These are phyloP conservation scores for Phytophthora idaei DNA, from an alignment of 352 stramenopile genomes.

Conservation along the genomic window DNA sequence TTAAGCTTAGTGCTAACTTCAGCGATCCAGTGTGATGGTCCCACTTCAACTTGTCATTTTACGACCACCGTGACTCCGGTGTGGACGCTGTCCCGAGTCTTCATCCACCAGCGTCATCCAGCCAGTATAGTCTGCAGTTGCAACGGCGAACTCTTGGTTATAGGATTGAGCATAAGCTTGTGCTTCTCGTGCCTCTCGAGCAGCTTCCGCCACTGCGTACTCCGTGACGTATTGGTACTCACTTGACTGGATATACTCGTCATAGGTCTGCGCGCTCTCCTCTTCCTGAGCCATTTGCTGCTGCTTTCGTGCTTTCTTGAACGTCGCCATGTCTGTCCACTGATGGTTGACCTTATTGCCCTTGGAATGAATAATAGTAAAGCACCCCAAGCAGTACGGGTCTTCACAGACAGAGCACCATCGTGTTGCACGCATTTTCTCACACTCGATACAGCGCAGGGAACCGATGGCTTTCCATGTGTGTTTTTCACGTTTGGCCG, in stretches of 20 bases:
- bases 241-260: slow-evolving; percentile 72
- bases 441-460: slow-evolving; percentile 83
- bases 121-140: slow-evolving; percentile 30
- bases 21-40: too few species aligned
- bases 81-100: slow-evolving; percentile 62
- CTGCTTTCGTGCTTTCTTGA: slow-evolving; percentile 54
- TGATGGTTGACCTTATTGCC: slow-evolving; percentile 76
- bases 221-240: slow-evolving; percentile 85
- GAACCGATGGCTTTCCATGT: slow-evolving; percentile 78
- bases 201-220: slow-evolving; percentile 34
- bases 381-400: slow-evolving; percentile 83
- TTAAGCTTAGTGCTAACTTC: too few species aligned
- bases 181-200: slow-evolving; percentile 22
- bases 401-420: slow-evolving; percentile 81
- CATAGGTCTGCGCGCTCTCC: slow-evolving; percentile 72
- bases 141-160: slow-evolving; percentile 14
- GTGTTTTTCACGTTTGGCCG: slow-evolving; percentile 73
- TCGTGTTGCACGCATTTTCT: slow-evolving; percentile 84
- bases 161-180: slow-evolving; percentile 21
- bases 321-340: slow-evolving; percentile 74
- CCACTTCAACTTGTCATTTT: too few species aligned
- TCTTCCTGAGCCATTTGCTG: slow-evolving; percentile 47
- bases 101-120: slow-evolving; percentile 75
- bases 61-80: slow-evolving; percentile 40
- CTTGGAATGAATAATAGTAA: slow-evolving; percentile 84